Base-by-base conservation (phyloP, 2,329 filamentous ascomycete genomes). In the Colletotrichum chlorophyti region DNA sequence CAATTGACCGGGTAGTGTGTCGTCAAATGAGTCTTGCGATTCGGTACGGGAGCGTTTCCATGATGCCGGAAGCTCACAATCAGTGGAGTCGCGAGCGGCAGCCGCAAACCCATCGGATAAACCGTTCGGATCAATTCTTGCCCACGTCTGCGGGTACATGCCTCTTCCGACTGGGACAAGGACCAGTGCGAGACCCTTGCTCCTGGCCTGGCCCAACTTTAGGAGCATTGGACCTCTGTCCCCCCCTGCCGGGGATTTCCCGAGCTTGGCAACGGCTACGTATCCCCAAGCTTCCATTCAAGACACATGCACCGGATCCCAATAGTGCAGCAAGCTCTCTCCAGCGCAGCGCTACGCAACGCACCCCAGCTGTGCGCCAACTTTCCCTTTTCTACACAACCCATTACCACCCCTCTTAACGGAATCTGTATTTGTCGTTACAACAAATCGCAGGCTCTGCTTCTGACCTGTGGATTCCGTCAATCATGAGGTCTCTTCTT, bases 401-500 rank as follows among this genome's bases (percentile, higher is more conserved):
- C 23, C 38, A 49, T 17, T 35, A 48, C 21, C 23, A 41, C 31
- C 35, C 15, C 35, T 24, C 21, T 14, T 23, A 12, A 48, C 38
- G 19, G 15, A 17, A 48, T 64, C 60, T 66, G 42, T 46, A 48
- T 52, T 53, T 52, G 63, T 54, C 32, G 49, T 54, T 35, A 43
- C 49, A 55, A 41, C 29, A 9, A 35, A 15, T 17, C 51, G 45
- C 45, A 34, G 51, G 51, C 34, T n/a, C n/a, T 54, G 12, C 29
- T 41, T 21, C 10, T 38, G n/a, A 15, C 42, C 55, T 26, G 50
- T 58, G 61, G 52, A 62, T 35, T 19, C 32, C 48, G 49, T 15
- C 64, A 71, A 86, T 71, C 65, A 95, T 96, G 91, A 84, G 86
- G 83, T 90, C 88, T 80, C 76, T 89, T 71, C 74, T 90, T 76